Conservation (phyloP, 257 asterid species). For the Cynanchum wilfordii region DNA sequence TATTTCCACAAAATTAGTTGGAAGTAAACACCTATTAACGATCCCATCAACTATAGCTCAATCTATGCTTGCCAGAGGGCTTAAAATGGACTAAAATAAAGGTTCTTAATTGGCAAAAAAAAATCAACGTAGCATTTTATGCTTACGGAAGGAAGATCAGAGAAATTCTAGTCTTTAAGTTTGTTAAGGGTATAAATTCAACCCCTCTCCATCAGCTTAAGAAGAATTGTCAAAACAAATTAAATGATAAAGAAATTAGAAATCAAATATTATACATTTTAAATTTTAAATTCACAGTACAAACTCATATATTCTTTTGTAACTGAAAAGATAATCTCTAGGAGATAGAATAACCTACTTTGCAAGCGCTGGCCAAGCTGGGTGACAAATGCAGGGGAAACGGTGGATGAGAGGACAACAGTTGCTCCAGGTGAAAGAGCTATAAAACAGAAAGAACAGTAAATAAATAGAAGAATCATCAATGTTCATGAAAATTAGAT, state of each 20-base stretch:
- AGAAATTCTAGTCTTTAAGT: neutral
- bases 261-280: neutral
- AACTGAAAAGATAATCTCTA: neutral
- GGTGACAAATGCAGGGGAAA: slow-evolving; percentile 89
- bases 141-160: neutral
- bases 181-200: neutral
- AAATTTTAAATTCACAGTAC: neutral
- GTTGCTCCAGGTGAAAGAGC: slow-evolving; percentile 91
- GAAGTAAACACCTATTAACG: neutral
- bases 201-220: neutral
- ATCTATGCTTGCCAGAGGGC: neutral
- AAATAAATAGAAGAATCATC: slow-evolving; percentile 31
- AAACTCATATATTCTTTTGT: neutral
- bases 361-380: slow-evolving; percentile 72
- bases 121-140: neutral
- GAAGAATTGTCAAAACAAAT: neutral
- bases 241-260: neutral
- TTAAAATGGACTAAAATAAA: slow-evolving; percentile 5
- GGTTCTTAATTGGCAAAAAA: neutral
- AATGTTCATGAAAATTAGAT: slow-evolving; percentile 9
- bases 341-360: slow-evolving; percentile 45
- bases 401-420: slow-evolving; percentile 81
- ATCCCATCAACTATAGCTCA: neutral
- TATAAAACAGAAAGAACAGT: slow-evolving; percentile 19
- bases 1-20: neutral